Evolutionary conservation across 2,329 filamentous ascomycete genomes (phyloP), one percentile per base, ranked within the genome.

Genomic region (Penicillium carneum): DNA sequence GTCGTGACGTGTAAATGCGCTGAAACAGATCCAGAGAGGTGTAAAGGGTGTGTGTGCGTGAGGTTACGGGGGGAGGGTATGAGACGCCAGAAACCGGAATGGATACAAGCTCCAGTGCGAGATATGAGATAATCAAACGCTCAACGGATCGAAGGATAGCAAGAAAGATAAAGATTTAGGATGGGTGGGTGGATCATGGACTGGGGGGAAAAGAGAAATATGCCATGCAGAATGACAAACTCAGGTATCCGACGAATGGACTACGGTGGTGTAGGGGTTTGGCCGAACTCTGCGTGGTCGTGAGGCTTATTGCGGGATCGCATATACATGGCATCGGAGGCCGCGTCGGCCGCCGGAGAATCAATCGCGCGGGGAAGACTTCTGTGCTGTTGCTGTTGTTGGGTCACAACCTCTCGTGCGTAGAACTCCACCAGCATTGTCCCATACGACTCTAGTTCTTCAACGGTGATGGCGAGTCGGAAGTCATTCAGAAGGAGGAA

Each of bases 401-500:
- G 88, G 29, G 87, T 83, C 29, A 97, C 86, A 16, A 97, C 89
- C 76, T 99, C 95, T 56, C 94, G 86, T 0, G 93, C 94, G 73
- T 98, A 99, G 73, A 98, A 99, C 73, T 98, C 94, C 16, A 99
- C 95, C 12, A 99, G 84, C 94, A 98, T 98, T 0, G 95, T 99
- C 5, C 93, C 95, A 71, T 99, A 99, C 0, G 93, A 92, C 77
- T 99, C 95, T 61, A 99, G 86, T 72, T 98, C 94, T 80, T 98
- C 95, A 14, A 98, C 90, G 0, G 94, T 90, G 10, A 99, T 90
- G 2, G 92, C 92, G 16, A 99, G 88, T 61, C 94, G 88, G 77
- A 99, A 99, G 76, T 98, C 95, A 78, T 99, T 99, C 33, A 99
- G 84, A 2, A 97, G 84, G 5, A 99, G 84, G 74, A 99, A 99